Evolutionary conservation across 768 basidiomycete genomes (phyloP).

Genomic region (Brasilioporus rufonigricans): DNA sequence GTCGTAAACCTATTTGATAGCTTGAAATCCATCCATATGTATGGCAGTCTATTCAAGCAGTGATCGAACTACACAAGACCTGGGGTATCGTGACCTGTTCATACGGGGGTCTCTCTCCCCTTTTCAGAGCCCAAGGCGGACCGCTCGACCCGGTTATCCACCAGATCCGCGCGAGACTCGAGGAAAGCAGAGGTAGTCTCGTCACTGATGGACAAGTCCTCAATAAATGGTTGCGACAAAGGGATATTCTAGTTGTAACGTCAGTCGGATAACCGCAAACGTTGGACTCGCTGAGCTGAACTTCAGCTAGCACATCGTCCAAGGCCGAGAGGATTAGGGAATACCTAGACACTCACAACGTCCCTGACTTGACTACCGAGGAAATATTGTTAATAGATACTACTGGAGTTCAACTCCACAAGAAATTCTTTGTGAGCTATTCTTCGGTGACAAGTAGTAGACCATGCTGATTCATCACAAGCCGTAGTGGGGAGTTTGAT

Average conservation of each 20-base stretch:
- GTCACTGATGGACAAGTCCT: constrained; percentile 3
- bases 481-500: no score
- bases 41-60: constrained; percentile 3
- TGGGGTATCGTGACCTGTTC: constrained; percentile 3
- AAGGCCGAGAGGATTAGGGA: background rate
- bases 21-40: constrained; percentile 1
- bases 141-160: background rate
- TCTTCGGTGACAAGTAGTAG: no score
- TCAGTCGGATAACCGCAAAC: background rate
- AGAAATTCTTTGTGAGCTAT: constrained; percentile 1
- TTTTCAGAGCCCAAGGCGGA: background rate
- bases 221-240: constrained; percentile 2
- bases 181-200: background rate
- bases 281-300: background rate
- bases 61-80: background rate
- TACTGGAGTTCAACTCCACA: background rate
- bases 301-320: background rate
- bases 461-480: background rate
- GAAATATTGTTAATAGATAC: background rate
- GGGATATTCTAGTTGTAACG: background rate
- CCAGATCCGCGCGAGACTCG: background rate
- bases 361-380: constrained; percentile 7
- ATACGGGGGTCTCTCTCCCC: background rate
- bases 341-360: background rate
- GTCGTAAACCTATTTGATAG: background rate